phyloP scores from a whole-genome alignment of 176 grass and related monocot genomes.

The Rhynchospora pubera region DNA sequence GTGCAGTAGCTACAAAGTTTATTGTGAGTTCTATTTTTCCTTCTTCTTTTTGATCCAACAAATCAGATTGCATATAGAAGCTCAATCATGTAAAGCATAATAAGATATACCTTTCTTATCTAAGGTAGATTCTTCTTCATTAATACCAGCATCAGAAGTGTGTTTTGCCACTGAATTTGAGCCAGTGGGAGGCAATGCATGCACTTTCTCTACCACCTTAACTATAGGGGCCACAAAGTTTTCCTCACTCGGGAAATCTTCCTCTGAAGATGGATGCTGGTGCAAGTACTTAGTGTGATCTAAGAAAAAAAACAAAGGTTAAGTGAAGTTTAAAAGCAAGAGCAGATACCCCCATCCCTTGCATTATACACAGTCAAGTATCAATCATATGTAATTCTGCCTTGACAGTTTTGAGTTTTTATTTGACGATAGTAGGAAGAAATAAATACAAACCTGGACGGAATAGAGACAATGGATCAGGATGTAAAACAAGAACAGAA shows the following conservation, averaged over 20 bases:
- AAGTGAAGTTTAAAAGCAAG: conserved; percentile 11
- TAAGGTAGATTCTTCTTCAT: background rate
- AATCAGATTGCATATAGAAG: conserved; percentile 9
- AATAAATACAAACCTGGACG: conserved; percentile 42
- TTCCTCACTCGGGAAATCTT: conserved; percentile 60
- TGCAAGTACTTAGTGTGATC: conserved; percentile 35
- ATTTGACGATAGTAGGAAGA: conserved; percentile 15
- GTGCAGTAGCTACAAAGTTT: background rate
- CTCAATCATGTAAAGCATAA: background rate
- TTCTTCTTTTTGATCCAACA: background rate
- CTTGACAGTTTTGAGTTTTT: background rate
- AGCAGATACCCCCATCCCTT: background rate
- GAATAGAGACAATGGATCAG: conserved; percentile 49
- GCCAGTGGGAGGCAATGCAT: conserved; percentile 23
- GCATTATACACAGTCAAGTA: background rate
- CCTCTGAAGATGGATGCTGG: conserved; percentile 54
- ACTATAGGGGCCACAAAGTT: conserved; percentile 26
- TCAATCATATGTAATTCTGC: background rate
- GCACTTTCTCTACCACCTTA: conserved; percentile 33
- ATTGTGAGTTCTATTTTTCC: background rate
- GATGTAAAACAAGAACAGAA: conserved; percentile 28
- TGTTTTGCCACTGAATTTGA: conserved; percentile 10
- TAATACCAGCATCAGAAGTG: conserved; percentile 25
- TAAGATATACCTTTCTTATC: conserved; percentile 38
- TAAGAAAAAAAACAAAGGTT: conserved; percentile 27